These are phyloP conservation scores for Trypethelium eluteriae DNA, from an alignment of 495 filamentous ascomycete species.

Conservation along the genomic window DNA sequence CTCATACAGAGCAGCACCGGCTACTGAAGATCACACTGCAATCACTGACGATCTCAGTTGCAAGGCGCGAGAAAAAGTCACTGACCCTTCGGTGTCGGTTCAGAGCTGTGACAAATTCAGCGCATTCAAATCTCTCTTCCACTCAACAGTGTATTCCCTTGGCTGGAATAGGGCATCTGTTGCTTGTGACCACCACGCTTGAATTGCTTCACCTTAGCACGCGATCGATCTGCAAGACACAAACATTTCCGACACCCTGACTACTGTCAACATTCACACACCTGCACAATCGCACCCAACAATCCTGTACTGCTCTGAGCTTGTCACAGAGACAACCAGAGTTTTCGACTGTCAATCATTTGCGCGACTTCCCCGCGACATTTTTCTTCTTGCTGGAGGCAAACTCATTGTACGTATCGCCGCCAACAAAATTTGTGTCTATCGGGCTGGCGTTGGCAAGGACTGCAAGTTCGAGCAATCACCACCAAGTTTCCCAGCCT, in stretches of 20 bases:
- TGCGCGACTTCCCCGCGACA: not conserved
- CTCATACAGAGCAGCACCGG: not conserved
- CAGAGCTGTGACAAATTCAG: not conserved
- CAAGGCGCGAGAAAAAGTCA: not conserved
- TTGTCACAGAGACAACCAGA: not conserved
- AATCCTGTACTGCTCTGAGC: conserved; percentile 2
- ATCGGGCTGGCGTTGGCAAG: not conserved
- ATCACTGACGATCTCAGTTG: not conserved
- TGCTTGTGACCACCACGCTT: not conserved
- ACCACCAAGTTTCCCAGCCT: not conserved
- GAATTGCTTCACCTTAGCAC: not conserved
- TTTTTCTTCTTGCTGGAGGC: not conserved
- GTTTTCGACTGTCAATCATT: not conserved
- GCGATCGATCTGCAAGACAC: conserved; percentile 4
- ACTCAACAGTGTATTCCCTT: not conserved
- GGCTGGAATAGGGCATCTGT: not conserved
- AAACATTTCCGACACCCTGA: not conserved
- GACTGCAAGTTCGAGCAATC: not conserved
- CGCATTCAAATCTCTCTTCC: not conserved
- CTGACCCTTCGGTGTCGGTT: not conserved
- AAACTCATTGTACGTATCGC: conserved; percentile 2
- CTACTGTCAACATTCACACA: not conserved
- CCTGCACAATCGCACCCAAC: not conserved
- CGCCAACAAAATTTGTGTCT: not conserved
- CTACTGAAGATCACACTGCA: not conserved